Percentiles rank a stretch among this genome's conserved stretches.
Evolutionary conservation across 169 alveolate species (phyloP).

Genomic region (Babesia caballi): DNA sequence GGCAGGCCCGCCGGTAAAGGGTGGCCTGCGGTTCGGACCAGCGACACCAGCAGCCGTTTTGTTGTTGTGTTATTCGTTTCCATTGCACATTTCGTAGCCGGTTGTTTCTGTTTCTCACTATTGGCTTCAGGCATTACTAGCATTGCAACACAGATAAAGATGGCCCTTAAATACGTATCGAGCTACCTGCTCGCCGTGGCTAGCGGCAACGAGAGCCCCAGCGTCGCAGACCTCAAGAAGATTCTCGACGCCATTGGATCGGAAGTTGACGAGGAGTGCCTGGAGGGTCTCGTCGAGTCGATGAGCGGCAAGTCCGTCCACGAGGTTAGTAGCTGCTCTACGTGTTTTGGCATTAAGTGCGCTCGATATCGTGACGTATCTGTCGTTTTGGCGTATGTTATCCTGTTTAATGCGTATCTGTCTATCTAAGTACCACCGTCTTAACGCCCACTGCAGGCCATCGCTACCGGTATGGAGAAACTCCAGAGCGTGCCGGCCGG

Average conservation of each 20-base stretch:
- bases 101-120: neutral
- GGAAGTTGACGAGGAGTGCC: constrained; percentile 73
- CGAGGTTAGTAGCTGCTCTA: constrained; percentile 49
- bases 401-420: neutral
- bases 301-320: constrained; percentile 69
- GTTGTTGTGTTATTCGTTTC: neutral
- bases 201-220: constrained; percentile 76
- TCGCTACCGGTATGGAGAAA: constrained; percentile 69
- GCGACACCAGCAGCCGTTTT: neutral
- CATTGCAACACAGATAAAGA: constrained; percentile 23
- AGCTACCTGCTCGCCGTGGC: constrained; percentile 74
- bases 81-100: too few relatives aligned
- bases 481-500: constrained; percentile 73
- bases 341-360: neutral
- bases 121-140: neutral
- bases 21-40: neutral
- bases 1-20: neutral
- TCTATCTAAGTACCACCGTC: neutral
- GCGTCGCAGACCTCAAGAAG: constrained; percentile 67
- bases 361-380: neutral
- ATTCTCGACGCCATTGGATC: constrained; percentile 74
- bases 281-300: constrained; percentile 61
- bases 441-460: too few relatives aligned
- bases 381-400: neutral
- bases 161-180: constrained; percentile 79